These are phyloP conservation scores for Zea luxurians DNA, from an alignment of 176 grass and related monocot genomes.

Conservation along the genomic window DNA sequence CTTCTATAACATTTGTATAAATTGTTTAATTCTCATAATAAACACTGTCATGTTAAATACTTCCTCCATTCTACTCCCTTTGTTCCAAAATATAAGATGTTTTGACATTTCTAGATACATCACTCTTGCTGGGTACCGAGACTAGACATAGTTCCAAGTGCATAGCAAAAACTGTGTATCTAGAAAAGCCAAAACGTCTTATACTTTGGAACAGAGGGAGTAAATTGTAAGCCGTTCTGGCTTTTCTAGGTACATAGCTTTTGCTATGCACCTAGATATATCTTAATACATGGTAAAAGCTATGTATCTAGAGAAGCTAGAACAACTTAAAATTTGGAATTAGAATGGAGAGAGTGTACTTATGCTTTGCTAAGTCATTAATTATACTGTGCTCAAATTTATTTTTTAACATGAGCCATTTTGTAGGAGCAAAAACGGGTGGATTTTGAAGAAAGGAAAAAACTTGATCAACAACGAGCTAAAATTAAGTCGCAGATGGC, in stretches of 20 bases:
- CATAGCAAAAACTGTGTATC: background rate
- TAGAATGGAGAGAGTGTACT: background rate
- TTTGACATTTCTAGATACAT: no score
- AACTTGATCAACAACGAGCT: constrained; percentile 59
- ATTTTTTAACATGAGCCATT: constrained; percentile 30
- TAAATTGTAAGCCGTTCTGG: background rate
- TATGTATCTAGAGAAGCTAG: background rate
- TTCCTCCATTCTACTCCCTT: background rate
- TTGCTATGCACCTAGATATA: background rate
- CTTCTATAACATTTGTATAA: background rate
- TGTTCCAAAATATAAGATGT: no score
- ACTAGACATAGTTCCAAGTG: no score
- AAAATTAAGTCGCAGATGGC: constrained; percentile 66
- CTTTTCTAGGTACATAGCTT: background rate
- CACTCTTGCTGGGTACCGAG: no score
- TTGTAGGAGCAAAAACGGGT: constrained; percentile 78
- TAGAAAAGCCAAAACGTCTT: background rate
- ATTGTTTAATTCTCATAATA: constrained; percentile 15
- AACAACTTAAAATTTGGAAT: background rate
- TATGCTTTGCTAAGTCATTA: constrained; percentile 1
- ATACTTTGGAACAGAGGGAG: background rate
- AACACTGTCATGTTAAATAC: background rate
- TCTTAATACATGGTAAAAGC: background rate
- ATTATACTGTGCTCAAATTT: background rate
- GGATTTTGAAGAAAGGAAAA: constrained; percentile 85